phyloP scores from a whole-genome alignment of 139 green algal genomes.

The Chlorokybus atmophyticus region DNA sequence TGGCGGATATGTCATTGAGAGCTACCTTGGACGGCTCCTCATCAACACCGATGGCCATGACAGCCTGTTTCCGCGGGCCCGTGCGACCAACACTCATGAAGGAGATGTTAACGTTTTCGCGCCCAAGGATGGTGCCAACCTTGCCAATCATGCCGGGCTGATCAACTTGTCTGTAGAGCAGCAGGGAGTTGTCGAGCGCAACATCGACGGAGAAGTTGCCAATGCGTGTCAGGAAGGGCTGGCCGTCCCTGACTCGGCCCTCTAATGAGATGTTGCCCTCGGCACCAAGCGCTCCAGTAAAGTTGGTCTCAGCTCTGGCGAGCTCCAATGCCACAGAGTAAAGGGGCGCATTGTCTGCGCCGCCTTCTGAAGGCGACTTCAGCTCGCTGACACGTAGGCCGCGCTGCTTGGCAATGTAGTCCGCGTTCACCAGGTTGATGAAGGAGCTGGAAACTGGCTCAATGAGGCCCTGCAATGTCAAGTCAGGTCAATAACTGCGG shows the following conservation, averaged over 20 bases:
- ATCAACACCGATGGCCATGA: background rate
- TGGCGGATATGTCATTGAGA: no score
- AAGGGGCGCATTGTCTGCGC: constrained; percentile 14
- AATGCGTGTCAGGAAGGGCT: constrained; percentile 70
- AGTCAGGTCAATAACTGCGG: no score
- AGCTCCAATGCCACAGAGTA: constrained; percentile 21
- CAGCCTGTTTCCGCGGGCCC: background rate
- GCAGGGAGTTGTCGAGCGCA: constrained; percentile 44
- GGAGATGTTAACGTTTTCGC: constrained; percentile 72
- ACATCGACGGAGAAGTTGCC: constrained; percentile 81
- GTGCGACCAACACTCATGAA: constrained; percentile 78
- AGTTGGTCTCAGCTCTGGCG: constrained; percentile 14
- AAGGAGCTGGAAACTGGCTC: background rate
- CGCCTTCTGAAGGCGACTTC: constrained; percentile 31
- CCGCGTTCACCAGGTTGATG: constrained; percentile 91
- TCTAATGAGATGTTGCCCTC: constrained; percentile 16
- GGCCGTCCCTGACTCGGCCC: constrained; percentile 26
- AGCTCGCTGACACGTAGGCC: constrained; percentile 65
- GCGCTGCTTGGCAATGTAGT: constrained; percentile 78
- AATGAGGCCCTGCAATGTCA: no score
- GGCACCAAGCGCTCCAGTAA: constrained; percentile 3
- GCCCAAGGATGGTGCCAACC: constrained; percentile 53
- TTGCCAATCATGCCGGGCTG: constrained; percentile 82
- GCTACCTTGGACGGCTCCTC: no score
- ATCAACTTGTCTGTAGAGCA: constrained; percentile 67